A percentile compares a stretch with the other conserved stretches of the same genome.
Conservation (phyloP, 2,329 filamentous ascomycete species). For the Calonectria fujianensis region DNA sequence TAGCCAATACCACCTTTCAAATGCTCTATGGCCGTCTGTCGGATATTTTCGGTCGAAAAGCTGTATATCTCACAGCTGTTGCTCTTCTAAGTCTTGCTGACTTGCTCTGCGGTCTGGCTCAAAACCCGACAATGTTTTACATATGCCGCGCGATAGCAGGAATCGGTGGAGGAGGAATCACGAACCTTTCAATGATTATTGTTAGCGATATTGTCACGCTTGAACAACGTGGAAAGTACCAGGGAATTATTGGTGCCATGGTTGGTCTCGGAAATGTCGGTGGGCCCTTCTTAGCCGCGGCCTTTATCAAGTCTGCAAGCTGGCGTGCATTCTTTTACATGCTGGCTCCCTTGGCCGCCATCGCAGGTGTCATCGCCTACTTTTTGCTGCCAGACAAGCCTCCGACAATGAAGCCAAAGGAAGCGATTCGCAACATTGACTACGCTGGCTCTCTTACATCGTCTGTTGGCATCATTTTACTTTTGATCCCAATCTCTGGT, state of each 20-base stretch:
- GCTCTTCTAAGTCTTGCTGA: slow-evolving; percentile 73
- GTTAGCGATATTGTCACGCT: slow-evolving; percentile 76
- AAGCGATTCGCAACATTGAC: slow-evolving; percentile 74
- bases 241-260: slow-evolving; percentile 64
- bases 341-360: slow-evolving; percentile 68
- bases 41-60: slow-evolving; percentile 77
- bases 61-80: slow-evolving; percentile 72
- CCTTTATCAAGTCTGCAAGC: slow-evolving; percentile 59
- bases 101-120: slow-evolving; percentile 75
- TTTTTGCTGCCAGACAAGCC: slow-evolving; percentile 72
- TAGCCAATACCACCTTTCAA: slow-evolving; percentile 78
- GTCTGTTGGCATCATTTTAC: slow-evolving; percentile 73
- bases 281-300: slow-evolving; percentile 66
- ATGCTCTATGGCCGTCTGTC: slow-evolving; percentile 78
- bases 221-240: slow-evolving; percentile 74
- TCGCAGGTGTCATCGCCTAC: slow-evolving; percentile 66
- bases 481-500: slow-evolving; percentile 79
- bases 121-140: slow-evolving; percentile 75
- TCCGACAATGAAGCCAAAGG: slow-evolving; percentile 65
- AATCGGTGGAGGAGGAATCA: slow-evolving; percentile 77
- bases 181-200: slow-evolving; percentile 76
- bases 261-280: slow-evolving; percentile 64
- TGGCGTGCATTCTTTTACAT: slow-evolving; percentile 67
- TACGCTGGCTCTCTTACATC: slow-evolving; percentile 73
- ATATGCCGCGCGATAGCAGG: slow-evolving; percentile 76